Conservation (phyloP, 768 basidiomycete species). For the Serendipita sp. region DNA sequence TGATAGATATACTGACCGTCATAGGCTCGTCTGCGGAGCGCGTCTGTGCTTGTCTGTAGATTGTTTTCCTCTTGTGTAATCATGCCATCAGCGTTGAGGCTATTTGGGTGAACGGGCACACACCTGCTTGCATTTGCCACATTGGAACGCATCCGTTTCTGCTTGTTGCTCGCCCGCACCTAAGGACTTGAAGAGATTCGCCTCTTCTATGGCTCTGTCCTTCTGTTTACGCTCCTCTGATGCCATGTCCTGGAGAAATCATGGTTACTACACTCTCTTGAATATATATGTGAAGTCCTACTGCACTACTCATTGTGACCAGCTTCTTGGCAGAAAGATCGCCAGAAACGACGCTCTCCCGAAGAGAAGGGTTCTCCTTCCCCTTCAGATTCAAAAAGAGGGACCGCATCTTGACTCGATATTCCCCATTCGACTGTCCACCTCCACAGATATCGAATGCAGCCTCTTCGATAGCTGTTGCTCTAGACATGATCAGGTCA, state of each 20-base stretch:
- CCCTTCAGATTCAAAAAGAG: slow-evolving; percentile 91
- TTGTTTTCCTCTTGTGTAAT: slow-evolving; percentile 50
- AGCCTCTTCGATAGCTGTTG: slow-evolving; percentile 54
- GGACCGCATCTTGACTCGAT: slow-evolving; percentile 70
- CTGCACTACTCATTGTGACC: slow-evolving; percentile 67
- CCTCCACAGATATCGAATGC: slow-evolving; percentile 32
- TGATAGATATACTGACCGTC: slow-evolving; percentile 45
- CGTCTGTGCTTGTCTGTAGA: slow-evolving; percentile 93
- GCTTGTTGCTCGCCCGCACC: slow-evolving; percentile 81
- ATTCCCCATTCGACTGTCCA: slow-evolving; percentile 30
- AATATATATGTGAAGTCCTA: slow-evolving; percentile 20
- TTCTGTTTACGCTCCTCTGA: slow-evolving; percentile 79
- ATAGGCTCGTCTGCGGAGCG: slow-evolving; percentile 97
- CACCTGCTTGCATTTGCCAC: slow-evolving; percentile 82
- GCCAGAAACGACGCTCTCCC: slow-evolving; percentile 75
- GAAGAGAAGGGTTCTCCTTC: slow-evolving; percentile 75
- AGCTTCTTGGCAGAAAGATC: slow-evolving; percentile 55
- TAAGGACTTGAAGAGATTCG: slow-evolving; percentile 81
- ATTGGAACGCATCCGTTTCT: slow-evolving; percentile 97
- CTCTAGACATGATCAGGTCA: slow-evolving; percentile 49
- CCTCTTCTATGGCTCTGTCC: slow-evolving; percentile 63
- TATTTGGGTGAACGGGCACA: slow-evolving; percentile 10
- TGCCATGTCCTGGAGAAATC: slow-evolving; percentile 67
- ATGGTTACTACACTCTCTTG: not conserved
- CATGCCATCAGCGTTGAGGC: not conserved